Evolutionary conservation across 2,329 filamentous ascomycete species (phyloP), one percentile per base, ranked within the genome.

Genomic region (Graphilbum fragrans): DNA sequence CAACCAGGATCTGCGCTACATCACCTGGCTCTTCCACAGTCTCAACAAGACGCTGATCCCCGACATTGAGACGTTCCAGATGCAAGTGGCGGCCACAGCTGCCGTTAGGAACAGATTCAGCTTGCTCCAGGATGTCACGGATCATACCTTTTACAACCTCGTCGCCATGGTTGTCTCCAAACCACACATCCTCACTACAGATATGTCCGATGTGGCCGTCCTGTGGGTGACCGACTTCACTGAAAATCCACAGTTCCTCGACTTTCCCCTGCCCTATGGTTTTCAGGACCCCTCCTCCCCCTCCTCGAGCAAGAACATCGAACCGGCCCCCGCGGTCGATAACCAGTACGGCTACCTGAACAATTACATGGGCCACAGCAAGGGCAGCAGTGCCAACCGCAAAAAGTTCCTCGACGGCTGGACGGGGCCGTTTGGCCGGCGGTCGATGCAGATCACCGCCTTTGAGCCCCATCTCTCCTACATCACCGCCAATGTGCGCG

Each of bases 201-300:
- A 8, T 17, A 18, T 18, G 8, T 17, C n/a, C 8, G 5, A 34
- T 18, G 4, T 6, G n/a, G 59, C 73, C 12, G 74, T 76, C 5
- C 48, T 94, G 0, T 87, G 87, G 65, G 63, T 94, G 17, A 82
- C 84, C 0, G 88, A 95, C 58, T 94, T 88, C 57, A 93, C 86
- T 0, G 62, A 74, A 39, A 86, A 95, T 52, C 53, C 65, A 0
- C 45, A 53, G 1, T 77, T 95, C 44, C 80, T 70, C 48, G 59
- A 77, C 29, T 76, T 62, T 38, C 51, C 53, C 11, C 58, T 52
- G 44, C 12, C 35, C 22, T 53, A 55, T 20, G 52, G 47, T 16
- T 5, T 31, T 16, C 7, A 14, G 29, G 29, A 10, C 5, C 29
- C 29, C 11, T 16, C n/a, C 7, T 5, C 5, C 11, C 12, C 23